Percentiles rank a stretch among this genome's conserved stretches.
Conservation (phyloP, 148 eudicot species). For the Rhododendron ferrugineum region DNA sequence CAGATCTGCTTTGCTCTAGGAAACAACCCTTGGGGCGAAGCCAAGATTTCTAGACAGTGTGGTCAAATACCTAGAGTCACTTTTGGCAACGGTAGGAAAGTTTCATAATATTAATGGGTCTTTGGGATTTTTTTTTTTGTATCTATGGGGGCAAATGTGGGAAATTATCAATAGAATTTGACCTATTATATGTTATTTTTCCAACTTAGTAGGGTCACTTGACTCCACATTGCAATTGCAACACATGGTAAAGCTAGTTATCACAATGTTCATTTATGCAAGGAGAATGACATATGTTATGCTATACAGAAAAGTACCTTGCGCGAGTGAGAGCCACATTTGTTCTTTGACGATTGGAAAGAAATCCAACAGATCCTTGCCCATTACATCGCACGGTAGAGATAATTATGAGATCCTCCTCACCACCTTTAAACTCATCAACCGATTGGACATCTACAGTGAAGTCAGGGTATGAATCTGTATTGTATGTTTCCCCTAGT, state of each 20-base stretch:
- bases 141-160: too few relatives aligned
- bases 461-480: neutral
- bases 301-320: constrained; percentile 25
- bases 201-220: neutral
- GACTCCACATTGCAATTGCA: neutral
- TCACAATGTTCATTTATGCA: too few relatives aligned
- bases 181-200: too few relatives aligned
- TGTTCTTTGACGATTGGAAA: constrained; percentile 37
- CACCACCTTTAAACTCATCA: neutral
- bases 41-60: neutral
- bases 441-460: neutral
- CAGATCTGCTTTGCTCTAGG: too few relatives aligned
- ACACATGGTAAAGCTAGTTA: too few relatives aligned
- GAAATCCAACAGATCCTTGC: constrained; percentile 57
- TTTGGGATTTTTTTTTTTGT: too few relatives aligned
- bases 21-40: neutral
- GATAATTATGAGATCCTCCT: constrained; percentile 34
- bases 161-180: too few relatives aligned
- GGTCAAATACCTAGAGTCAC: neutral
- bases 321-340: constrained; percentile 43
- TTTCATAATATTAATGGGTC: too few relatives aligned
- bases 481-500: neutral
- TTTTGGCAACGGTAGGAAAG: too few relatives aligned
- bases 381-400: constrained; percentile 59
- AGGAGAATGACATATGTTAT: neutral